phyloP scores from a whole-genome alignment of 495 filamentous ascomycete genomes.

The Xylaria flabelliformis region DNA sequence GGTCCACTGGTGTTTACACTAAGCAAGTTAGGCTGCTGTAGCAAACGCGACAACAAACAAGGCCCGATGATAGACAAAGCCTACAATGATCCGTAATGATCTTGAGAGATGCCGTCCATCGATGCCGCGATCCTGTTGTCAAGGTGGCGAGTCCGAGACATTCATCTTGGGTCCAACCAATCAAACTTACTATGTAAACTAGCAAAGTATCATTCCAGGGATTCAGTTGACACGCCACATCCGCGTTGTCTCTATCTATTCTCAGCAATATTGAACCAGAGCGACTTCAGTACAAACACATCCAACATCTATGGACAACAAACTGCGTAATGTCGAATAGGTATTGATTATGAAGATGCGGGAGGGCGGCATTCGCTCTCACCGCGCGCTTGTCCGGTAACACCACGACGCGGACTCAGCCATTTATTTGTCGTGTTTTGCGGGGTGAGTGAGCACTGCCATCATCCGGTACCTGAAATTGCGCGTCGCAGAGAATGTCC shows the following conservation, averaged over 20 bases:
- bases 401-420: constrained; percentile 23
- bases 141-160: constrained; percentile 28
- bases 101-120: constrained; percentile 3
- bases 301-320: background rate
- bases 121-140: constrained; percentile 13
- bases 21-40: constrained; percentile 13
- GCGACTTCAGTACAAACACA: background rate
- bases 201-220: constrained; percentile 2
- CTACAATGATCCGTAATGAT: constrained; percentile 12
- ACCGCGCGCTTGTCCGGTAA: constrained; percentile 21
- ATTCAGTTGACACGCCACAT: background rate
- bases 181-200: background rate
- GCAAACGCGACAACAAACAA: background rate
- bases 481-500: constrained; percentile 20
- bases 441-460: constrained; percentile 24
- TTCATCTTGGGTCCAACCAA: constrained; percentile 17
- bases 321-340: constrained; percentile 1
- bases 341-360: background rate
- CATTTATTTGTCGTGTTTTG: constrained; percentile 13
- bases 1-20: constrained; percentile 4
- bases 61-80: background rate
- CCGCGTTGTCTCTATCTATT: background rate
- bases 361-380: constrained; percentile 20
- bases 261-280: background rate
- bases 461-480: constrained; percentile 19